Base-by-base conservation (phyloP, 108 stramenopile species). In the Cyclotella cryptica region DNA sequence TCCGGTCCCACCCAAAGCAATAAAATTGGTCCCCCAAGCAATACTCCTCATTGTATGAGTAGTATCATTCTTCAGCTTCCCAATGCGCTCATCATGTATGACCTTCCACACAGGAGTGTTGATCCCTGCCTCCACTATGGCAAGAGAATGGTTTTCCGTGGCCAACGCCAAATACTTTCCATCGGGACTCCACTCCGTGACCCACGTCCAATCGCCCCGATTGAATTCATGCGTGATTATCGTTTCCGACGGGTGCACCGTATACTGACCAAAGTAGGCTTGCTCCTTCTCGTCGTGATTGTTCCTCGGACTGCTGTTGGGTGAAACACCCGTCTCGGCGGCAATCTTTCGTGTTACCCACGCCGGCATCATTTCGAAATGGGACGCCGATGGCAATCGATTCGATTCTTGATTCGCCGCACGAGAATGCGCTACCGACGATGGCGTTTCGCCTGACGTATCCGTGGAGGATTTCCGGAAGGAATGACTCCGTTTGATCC, bases 1-100 rank as follows among this genome's bases (percentile, higher is more conserved):
- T 30, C 91, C 88, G 5, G 80, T 89, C 0, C 91, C 91, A 49
- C 91, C 91, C 66, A 88, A 65, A 41, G 91, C 91, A 81, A 92
- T 86, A 60, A 87, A 92, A 10, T 84, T 75, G 24, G 55, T 26
- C 12, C 88, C 88, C 91, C 91, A 92, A 0, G 88, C 91, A 69
- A 92, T 85, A 40, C 82, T 62, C n/a, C 88, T 76, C 52, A 92
- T 89, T n/a, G 88, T 80, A 55, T 89, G 86, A 19, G 87, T 88
- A 13, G 85, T 77, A 68, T 77, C 84, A 35, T 72, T 80, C 47
- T 58, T 55, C 21, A 69, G 40, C 40, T 74, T 77, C 18, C 52
- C 72, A 22, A 86, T 79, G 3, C 85, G 76, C 24, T 72, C 53
- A 46, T 92, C 91, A 66, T 92, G 84, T 47, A 72, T 49, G 7